Percentiles rank a stretch among this genome's conserved stretches.
Evolutionary conservation across 2,329 filamentous ascomycete genomes (phyloP).

Genomic region (Aspergillus transmontanensis): DNA sequence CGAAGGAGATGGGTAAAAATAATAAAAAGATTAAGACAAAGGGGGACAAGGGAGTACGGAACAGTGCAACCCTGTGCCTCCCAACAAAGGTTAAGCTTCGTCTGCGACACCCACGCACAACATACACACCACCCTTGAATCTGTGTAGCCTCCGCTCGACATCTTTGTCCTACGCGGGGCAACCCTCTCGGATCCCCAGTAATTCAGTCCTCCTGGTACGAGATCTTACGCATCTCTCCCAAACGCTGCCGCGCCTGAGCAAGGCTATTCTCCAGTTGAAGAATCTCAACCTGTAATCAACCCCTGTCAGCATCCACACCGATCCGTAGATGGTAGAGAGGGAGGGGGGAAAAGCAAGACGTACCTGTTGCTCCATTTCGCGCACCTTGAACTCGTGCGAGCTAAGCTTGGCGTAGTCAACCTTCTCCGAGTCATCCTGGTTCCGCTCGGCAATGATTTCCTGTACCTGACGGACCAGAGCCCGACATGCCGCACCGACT

Average conservation of each 20-base stretch:
- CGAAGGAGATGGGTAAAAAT: not conserved
- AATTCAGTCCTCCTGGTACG: conserved; percentile 74
- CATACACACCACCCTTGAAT: too few relatives aligned
- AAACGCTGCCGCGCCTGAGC: conserved; percentile 76
- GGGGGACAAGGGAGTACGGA: not conserved
- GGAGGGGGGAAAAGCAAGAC: conserved; percentile 33
- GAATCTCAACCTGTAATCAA: conserved; percentile 80
- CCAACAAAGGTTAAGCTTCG: not conserved
- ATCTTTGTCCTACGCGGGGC: not conserved
- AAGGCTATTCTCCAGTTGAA: conserved; percentile 89
- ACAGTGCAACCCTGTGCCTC: not conserved
- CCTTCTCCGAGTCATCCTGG: conserved; percentile 72
- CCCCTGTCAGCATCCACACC: not conserved
- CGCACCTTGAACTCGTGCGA: conserved; percentile 97
- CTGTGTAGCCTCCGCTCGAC: not conserved
- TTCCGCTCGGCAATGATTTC: conserved; percentile 87
- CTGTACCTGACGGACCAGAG: conserved; percentile 90
- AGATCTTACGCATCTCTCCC: conserved; percentile 98
- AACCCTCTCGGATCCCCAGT: not conserved
- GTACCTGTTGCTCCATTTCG: conserved; percentile 99
- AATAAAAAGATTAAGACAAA: not conserved
- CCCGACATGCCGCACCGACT: conserved; percentile 83
- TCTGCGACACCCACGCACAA: not conserved
- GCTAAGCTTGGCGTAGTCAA: conserved; percentile 86
- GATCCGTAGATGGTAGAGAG: too few relatives aligned